Evolutionary conservation across 2,329 filamentous ascomycete species (phyloP).

Genomic region (Fusarium vanettenii): DNA sequence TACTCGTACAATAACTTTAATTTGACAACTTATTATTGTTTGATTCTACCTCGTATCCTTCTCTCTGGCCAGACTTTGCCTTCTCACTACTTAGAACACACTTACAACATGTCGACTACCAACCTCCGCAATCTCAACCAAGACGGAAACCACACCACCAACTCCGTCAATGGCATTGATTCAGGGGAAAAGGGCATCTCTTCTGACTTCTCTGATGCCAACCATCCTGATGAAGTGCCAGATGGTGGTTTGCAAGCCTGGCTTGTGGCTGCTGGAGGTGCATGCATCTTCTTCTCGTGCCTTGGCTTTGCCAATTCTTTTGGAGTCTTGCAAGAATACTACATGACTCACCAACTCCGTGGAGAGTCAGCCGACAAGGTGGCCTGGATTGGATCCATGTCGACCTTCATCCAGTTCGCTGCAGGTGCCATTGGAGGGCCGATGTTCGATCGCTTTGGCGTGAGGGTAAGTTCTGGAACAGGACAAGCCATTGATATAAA

Average conservation of each 20-base stretch:
- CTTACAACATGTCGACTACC: not conserved
- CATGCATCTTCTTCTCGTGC: conserved; percentile 51
- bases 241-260: conserved; percentile 53
- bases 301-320: conserved; percentile 58
- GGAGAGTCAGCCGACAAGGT: conserved; percentile 47
- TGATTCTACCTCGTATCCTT: not conserved
- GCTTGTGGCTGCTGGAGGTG: conserved; percentile 53
- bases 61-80: not conserved
- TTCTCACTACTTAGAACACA: not conserved
- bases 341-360: conserved; percentile 50
- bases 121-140: not conserved
- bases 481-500: not conserved
- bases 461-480: conserved; percentile 7
- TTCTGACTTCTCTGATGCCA: not conserved
- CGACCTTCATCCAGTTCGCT: conserved; percentile 51
- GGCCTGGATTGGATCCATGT: conserved; percentile 57
- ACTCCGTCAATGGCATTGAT: accelerated
- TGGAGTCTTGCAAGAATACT: conserved; percentile 59
- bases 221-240: conserved; percentile 19
- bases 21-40: not conserved
- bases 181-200: not conserved
- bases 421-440: conserved; percentile 37
- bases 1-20: not conserved
- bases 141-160: not conserved
- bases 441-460: conserved; percentile 36